Conservation (phyloP, 2,329 filamentous ascomycete species). For the Trichoderma aggressivum region DNA sequence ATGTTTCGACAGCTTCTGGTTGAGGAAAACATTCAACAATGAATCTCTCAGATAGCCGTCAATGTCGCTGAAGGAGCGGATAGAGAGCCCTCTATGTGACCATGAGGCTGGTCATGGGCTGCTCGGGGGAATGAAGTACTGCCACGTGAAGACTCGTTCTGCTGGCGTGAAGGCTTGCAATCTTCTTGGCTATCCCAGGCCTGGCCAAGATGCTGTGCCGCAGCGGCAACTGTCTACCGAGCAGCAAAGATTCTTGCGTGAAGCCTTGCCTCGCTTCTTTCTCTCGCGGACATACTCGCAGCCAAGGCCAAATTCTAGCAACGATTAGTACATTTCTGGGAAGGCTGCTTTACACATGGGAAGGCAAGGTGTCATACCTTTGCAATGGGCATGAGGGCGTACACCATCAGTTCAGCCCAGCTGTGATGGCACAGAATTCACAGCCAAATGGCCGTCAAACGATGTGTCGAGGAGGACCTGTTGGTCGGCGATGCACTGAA, state of each 20-base stretch:
- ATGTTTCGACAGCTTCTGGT: neutral
- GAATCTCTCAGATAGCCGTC: neutral
- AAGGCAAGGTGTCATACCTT: constrained; percentile 54
- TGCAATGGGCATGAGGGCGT: constrained; percentile 85
- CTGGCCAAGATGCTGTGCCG: constrained; percentile 31
- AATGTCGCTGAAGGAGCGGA: constrained; percentile 10
- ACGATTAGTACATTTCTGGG: constrained; percentile 17
- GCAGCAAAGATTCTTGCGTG: constrained; percentile 80
- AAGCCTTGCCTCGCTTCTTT: constrained; percentile 93
- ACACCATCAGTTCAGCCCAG: constrained; percentile 63
- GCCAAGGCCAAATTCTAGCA: constrained; percentile 74
- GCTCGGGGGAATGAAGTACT: neutral
- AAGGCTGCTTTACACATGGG: neutral
- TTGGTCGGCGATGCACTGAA: neutral
- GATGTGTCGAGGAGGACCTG: neutral
- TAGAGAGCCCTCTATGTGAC: constrained; percentile 12
- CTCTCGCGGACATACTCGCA: constrained; percentile 91
- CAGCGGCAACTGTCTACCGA: constrained; percentile 59
- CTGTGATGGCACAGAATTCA: neutral
- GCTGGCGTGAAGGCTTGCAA: neutral
- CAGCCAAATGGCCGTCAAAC: neutral
- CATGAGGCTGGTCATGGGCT: neutral
- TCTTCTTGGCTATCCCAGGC: constrained; percentile 2
- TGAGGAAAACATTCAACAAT: neutral
- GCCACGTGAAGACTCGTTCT: constrained; percentile 7